Evolutionary conservation across 2,329 filamentous ascomycete species (phyloP), one percentile per base, ranked within the genome.

Genomic region (Pyrenophora seminiperda): DNA sequence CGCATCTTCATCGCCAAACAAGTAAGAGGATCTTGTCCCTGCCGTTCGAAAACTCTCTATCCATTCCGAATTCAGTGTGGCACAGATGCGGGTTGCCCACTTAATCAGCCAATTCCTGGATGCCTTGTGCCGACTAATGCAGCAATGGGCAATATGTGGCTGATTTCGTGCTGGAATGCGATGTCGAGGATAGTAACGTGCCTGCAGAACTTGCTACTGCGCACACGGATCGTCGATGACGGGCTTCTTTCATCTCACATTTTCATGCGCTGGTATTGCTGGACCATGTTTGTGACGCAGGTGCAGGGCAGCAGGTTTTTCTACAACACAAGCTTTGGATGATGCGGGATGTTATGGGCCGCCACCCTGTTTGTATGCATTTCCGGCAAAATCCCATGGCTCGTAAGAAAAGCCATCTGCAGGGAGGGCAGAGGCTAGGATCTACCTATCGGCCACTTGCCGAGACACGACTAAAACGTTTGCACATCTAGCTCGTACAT

Each of bases 351-450:
- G 24, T 14, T 13, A 32, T 30, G 7, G 46, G 30, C 33, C 9
- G 33, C 17, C 30, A 30, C 41, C 33, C 17, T 41, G 36, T 10
- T 36, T 20, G 32, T 11, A 50, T 50, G 47, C 36, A 24, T 30
- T 41, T 50, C 31, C 37, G 42, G 31, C 42, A 50, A 19, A 50
- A 47, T 50, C 17, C 37, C 47, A 50, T 50, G 37, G 29, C n/a
- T 37, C 17, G 37, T 29, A 33, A 27, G 36, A 50, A 50, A 47
- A 15, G 20, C 41, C 41, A 50, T 50, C 7, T 18, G 32, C 47
- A 47, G 9, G 39, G 18, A 22, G n/a, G 18, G n/a, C 27, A 17
- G 36, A 39, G 36, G 41, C 42, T 47, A 50, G 47, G 47, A 31
- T 45, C 36, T 30, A 36, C 41, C 24, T 30, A 36, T 47, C 24